Evolutionary conservation across 176 grass and related monocot genomes (phyloP).

Genomic region (Phoenix dactylifera): DNA sequence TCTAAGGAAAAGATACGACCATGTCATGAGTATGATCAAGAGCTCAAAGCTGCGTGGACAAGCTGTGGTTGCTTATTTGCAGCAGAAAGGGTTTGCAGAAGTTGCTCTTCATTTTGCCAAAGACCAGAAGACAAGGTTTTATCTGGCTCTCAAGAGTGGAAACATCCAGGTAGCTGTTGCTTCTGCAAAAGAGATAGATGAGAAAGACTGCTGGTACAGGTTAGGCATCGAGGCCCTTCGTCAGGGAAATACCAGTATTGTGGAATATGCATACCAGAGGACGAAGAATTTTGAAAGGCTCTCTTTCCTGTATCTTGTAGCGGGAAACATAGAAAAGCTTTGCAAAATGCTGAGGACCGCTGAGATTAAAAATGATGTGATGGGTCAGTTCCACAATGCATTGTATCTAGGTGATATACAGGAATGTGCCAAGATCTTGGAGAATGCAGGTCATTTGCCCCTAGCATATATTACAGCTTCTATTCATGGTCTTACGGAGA

Average conservation of each 20-base stretch:
- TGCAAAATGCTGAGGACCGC: constrained; percentile 78
- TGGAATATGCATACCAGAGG: constrained; percentile 81
- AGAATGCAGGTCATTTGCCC: constrained; percentile 78
- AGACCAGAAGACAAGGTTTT: constrained; percentile 93
- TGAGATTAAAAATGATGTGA: constrained; percentile 68
- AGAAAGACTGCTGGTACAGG: constrained; percentile 85
- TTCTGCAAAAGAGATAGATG: constrained; percentile 88
- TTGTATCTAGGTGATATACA: constrained; percentile 81
- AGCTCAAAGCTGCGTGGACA: constrained; percentile 89
- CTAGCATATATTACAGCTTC: constrained; percentile 82
- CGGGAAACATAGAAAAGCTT: constrained; percentile 69
- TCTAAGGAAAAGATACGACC: constrained; percentile 72
- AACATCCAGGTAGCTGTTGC: constrained; percentile 95
- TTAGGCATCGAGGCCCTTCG: constrained; percentile 72
- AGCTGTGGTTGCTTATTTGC: constrained; percentile 88
- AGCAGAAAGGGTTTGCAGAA: constrained; percentile 96
- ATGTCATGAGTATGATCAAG: constrained; percentile 94
- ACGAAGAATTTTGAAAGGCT: constrained; percentile 91
- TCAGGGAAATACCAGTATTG: constrained; percentile 81
- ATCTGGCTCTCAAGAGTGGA: constrained; percentile 81
- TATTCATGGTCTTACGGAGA: constrained; percentile 73
- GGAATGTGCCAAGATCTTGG: constrained; percentile 79
- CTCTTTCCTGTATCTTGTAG: constrained; percentile 84
- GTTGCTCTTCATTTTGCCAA: constrained; percentile 98
- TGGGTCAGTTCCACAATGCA: constrained; percentile 81